Percentiles rank a stretch among this genome's conserved stretches.
Conservation (phyloP, 2,329 filamentous ascomycete genomes). For the Coleophoma cylindrospora region DNA sequence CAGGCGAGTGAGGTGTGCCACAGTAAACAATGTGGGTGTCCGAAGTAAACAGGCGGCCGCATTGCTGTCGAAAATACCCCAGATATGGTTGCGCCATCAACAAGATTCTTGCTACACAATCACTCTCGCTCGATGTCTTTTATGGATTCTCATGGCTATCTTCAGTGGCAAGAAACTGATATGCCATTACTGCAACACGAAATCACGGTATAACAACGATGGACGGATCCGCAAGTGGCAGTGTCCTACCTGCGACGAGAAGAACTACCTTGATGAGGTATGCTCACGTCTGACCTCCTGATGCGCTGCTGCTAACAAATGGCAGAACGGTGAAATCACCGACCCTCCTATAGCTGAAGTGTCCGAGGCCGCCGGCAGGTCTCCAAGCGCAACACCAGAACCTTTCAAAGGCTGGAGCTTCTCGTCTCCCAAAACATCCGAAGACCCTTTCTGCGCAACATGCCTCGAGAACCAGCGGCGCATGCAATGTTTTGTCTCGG, state of each 20-base stretch:
- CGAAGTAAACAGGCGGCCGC: background rate
- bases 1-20: too few relatives aligned
- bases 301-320: constrained; percentile 4
- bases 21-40: too few relatives aligned
- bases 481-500: constrained; percentile 68
- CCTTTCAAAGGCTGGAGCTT: constrained; percentile 17
- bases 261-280: constrained; percentile 87
- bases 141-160: constrained; percentile 13
- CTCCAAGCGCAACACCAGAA: constrained; percentile 41
- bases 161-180: constrained; percentile 34
- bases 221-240: constrained; percentile 60
- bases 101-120: background rate
- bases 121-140: background rate
- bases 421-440: constrained; percentile 28
- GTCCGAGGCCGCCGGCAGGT: constrained; percentile 33
- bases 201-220: constrained; percentile 55
- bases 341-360: constrained; percentile 70
- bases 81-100: background rate
- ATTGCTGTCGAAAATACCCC: background rate
- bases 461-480: constrained; percentile 89
- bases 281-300: constrained; percentile 13
- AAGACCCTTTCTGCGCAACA: constrained; percentile 60
- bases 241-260: constrained; percentile 75
- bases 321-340: constrained; percentile 78
- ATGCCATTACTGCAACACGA: constrained; percentile 82